Evolutionary conservation across 78 protist species (phyloP).

Genomic region (Chrysochromulina parva): DNA sequence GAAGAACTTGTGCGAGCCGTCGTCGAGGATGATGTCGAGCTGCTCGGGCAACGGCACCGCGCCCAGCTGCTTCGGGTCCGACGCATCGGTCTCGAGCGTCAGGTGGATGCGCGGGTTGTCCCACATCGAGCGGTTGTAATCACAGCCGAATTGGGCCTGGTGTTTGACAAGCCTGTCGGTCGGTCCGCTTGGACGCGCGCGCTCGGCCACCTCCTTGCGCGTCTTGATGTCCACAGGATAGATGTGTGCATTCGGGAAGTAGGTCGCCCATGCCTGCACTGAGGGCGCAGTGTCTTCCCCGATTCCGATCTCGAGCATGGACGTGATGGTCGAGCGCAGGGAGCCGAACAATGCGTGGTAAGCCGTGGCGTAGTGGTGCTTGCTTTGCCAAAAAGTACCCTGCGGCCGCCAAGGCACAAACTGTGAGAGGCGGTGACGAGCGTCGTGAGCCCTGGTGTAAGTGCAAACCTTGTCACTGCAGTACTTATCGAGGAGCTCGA

Average conservation of each 20-base stretch:
- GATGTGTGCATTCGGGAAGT: constrained; percentile 10
- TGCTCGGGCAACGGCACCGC: not conserved
- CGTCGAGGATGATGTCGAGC: constrained; percentile 13
- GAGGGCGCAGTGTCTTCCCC: constrained; percentile 23
- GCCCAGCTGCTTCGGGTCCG: not conserved
- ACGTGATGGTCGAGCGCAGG: not conserved
- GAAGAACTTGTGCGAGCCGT: constrained; percentile 15
- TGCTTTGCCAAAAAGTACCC: constrained; percentile 22
- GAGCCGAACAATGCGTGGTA: constrained; percentile 1
- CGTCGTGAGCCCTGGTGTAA: too few species aligned
- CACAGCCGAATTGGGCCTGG: not conserved
- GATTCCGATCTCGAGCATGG: not conserved
- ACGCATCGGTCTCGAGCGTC: not conserved
- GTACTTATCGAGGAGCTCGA: not conserved
- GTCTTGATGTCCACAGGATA: constrained; percentile 18
- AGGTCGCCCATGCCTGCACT: not conserved
- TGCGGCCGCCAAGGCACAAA: too few species aligned
- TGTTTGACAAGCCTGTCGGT: not conserved
- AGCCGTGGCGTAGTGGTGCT: constrained; percentile 15
- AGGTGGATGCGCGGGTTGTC: not conserved
- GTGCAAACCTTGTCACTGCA: not conserved
- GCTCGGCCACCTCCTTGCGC: not conserved
- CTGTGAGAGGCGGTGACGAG: too few species aligned
- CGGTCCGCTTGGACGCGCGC: not conserved
- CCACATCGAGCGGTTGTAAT: constrained; percentile 18